Evolutionary conservation across 306 rosid genomes (phyloP).

Genomic region (Sicyos baderoa): DNA sequence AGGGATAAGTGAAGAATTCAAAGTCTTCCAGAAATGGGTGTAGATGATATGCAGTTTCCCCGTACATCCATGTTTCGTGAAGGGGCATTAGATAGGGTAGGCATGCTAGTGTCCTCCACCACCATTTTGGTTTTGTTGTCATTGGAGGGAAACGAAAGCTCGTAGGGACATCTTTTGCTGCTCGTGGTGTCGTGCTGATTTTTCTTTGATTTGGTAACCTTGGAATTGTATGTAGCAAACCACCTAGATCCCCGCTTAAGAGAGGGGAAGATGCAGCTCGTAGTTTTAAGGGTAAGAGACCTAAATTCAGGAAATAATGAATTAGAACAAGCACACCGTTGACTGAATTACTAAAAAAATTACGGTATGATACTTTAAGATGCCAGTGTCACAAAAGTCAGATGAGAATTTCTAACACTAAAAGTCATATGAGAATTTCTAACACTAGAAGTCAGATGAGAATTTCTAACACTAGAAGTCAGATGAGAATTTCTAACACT

Average conservation of each 20-base stretch:
- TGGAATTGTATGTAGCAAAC: conserved; percentile 40
- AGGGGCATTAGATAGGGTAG: conserved; percentile 91
- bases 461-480: too few species aligned
- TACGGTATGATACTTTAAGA: neutral
- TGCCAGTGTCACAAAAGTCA: neutral
- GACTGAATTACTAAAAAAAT: neutral
- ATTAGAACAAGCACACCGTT: conserved; percentile 6
- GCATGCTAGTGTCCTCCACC: conserved; percentile 91
- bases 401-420: neutral
- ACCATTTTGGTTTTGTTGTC: conserved; percentile 87
- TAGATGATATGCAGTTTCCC: conserved; percentile 78
- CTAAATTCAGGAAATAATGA: conserved; percentile 22
- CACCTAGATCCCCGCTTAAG: conserved; percentile 46
- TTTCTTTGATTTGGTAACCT: conserved; percentile 32
- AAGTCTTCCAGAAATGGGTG: conserved; percentile 61
- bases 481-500: neutral
- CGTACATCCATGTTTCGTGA: conserved; percentile 97
- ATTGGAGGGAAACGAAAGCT: conserved; percentile 82
- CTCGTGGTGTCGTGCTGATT: conserved; percentile 39
- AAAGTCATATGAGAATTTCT: too few species aligned
- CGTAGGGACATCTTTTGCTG: conserved; percentile 66
- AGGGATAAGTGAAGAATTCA: conserved; percentile 66
- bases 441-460: too few species aligned
- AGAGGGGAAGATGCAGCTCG: conserved; percentile 46
- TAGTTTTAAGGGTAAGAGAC: conserved; percentile 37